These are phyloP conservation scores for Galeopsis tetrahit DNA, from an alignment of 257 asterid species.

Conservation along the genomic window DNA sequence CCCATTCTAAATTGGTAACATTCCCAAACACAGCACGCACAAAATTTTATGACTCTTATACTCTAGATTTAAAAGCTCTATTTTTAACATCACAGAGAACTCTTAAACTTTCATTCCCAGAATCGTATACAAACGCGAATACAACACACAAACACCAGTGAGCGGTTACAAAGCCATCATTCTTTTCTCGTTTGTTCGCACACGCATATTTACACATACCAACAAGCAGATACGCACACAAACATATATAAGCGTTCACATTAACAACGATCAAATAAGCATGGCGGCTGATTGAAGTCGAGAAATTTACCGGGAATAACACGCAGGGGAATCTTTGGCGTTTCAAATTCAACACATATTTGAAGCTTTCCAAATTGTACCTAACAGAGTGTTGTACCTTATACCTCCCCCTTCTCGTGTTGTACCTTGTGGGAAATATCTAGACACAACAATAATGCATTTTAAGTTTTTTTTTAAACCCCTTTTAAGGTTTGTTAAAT, in stretches of 20 bases:
- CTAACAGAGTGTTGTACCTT: too few species aligned
- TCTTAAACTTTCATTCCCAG: not conserved
- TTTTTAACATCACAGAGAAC: not conserved
- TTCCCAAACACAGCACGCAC: not conserved
- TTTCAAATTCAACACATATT: not conserved
- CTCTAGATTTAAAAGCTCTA: not conserved
- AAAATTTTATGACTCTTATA: not conserved
- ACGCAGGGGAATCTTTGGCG: not conserved
- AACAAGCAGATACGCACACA: not conserved
- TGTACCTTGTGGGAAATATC: too few species aligned
- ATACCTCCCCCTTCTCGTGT: too few species aligned
- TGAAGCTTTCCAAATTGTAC: not conserved
- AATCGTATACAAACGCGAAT: not conserved
- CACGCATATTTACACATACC: not conserved
- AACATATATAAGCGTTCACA: not conserved
- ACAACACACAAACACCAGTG: not conserved
- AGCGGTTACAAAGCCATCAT: not conserved
- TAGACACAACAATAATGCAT: too few species aligned
- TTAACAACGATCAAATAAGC: not conserved
- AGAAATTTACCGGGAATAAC: not conserved
- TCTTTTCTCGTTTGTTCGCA: not conserved
- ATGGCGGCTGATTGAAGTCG: not conserved
- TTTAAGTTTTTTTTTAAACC: too few species aligned
- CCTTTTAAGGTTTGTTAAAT: too few species aligned
- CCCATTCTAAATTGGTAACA: constrained; percentile 9